A percentile compares a stretch with the other conserved stretches of the same genome.
phyloP scores from a whole-genome alignment of 768 basidiomycete genomes.

The Rhodosporidiobolus sp. region DNA sequence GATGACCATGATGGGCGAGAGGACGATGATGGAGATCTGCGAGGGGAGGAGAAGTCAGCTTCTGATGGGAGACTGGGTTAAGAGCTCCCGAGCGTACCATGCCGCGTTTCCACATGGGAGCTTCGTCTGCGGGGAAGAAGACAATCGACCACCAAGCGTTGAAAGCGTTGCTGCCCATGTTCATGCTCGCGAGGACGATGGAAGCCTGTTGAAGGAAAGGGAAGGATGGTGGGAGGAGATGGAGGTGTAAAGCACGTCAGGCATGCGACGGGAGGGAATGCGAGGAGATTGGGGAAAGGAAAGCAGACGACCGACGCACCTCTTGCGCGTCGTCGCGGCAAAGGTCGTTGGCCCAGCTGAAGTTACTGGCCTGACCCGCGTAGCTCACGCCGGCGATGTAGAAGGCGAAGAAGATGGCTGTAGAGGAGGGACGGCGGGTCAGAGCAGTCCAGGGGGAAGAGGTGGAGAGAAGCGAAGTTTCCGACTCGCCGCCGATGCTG shows the following conservation, averaged over 20 bases:
- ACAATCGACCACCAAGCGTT: constrained; percentile 43
- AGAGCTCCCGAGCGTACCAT: no score
- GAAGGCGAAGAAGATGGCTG: constrained; percentile 70
- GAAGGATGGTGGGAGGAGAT: no score
- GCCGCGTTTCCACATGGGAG: constrained; percentile 64
- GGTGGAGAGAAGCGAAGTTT: no score
- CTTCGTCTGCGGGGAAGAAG: constrained; percentile 70
- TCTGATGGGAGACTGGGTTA: no score
- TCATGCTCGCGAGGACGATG: constrained; percentile 72
- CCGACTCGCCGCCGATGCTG: background rate
- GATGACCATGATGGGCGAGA: constrained; percentile 8
- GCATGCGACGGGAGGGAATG: no score
- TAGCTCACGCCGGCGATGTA: constrained; percentile 60
- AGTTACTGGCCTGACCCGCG: constrained; percentile 61
- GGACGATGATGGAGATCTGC: constrained; percentile 25
- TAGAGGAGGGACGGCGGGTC: background rate
- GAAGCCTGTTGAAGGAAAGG: no score
- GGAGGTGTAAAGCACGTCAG: no score
- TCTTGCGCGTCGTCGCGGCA: constrained; percentile 69
- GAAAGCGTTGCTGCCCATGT: constrained; percentile 45
- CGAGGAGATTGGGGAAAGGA: no score
- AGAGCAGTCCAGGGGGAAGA: background rate
- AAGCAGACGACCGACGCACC: no score
- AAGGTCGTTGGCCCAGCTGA: constrained; percentile 70
- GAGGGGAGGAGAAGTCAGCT: no score